These are phyloP conservation scores for Neofusicoccum sp. DNA, from an alignment of 2,329 filamentous ascomycete species.

Conservation along the genomic window DNA sequence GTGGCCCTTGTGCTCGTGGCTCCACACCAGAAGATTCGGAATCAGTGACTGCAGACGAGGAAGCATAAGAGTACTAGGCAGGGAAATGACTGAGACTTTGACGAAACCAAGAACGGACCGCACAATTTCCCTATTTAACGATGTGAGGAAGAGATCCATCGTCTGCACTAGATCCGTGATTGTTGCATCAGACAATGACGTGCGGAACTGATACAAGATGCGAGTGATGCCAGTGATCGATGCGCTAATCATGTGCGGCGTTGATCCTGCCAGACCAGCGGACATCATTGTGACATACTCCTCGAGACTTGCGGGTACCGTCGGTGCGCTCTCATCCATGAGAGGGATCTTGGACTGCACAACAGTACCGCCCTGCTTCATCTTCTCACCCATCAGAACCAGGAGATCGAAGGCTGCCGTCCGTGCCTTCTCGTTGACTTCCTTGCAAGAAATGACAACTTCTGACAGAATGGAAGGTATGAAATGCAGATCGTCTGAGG, in stretches of 20 bases:
- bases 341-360: slow-evolving; percentile 82
- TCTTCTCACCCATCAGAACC: slow-evolving; percentile 81
- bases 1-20: slow-evolving; percentile 95
- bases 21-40: slow-evolving; percentile 92
- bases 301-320: slow-evolving; percentile 77
- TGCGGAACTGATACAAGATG: slow-evolving; percentile 89
- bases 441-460: slow-evolving; percentile 94
- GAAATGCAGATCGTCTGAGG: slow-evolving; percentile 79
- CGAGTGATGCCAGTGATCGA: slow-evolving; percentile 93
- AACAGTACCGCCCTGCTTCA: slow-evolving; percentile 72
- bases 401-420: slow-evolving; percentile 87
- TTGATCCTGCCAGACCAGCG: slow-evolving; percentile 86
- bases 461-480: slow-evolving; percentile 89
- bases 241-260: slow-evolving; percentile 95
- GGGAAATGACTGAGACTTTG: slow-evolving; percentile 87
- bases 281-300: slow-evolving; percentile 99
- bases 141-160: slow-evolving; percentile 93
- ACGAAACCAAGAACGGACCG: slow-evolving; percentile 92
- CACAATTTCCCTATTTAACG: slow-evolving; percentile 95
- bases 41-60: slow-evolving; percentile 75
- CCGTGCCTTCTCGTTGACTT: slow-evolving; percentile 92
- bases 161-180: slow-evolving; percentile 85
- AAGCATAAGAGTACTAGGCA: slow-evolving; percentile 76
- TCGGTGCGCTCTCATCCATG: slow-evolving; percentile 77
- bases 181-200: slow-evolving; percentile 64